phyloP scores from a whole-genome alignment of 176 grass and related monocot genomes.

The Dactylis glomerata region DNA sequence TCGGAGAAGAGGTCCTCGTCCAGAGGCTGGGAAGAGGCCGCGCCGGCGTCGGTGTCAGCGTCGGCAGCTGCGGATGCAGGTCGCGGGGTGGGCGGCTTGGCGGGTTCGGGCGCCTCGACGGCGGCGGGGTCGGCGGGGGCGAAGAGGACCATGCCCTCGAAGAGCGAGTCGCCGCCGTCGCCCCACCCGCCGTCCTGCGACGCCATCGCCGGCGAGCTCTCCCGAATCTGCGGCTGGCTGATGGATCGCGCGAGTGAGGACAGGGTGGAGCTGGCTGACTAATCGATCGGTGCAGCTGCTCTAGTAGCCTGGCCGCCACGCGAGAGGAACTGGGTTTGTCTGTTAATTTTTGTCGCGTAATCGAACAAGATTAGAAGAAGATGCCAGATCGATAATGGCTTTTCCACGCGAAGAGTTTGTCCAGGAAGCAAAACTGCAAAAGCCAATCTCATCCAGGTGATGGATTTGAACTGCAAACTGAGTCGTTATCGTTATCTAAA shows the following conservation, averaged over 20 bases:
- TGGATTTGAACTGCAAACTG: not conserved
- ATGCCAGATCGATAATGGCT: not conserved
- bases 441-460: not conserved
- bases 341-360: constrained; percentile 14
- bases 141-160: constrained; percentile 97
- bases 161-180: constrained; percentile 54
- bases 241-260: not conserved
- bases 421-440: not conserved
- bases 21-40: constrained; percentile 38
- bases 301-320: not conserved
- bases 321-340: not conserved
- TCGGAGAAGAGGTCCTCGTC: constrained; percentile 98
- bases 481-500: not conserved
- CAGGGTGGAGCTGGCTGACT: not conserved
- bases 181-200: constrained; percentile 51
- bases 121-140: constrained; percentile 28
- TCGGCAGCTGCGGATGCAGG: not conserved
- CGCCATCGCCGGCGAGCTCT: constrained; percentile 36
- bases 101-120: not conserved
- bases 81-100: constrained; percentile 23
- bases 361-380: not conserved
- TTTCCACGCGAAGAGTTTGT: not conserved
- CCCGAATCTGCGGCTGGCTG: not conserved
- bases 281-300: not conserved
- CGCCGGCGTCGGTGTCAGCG: not conserved